Percentiles rank a stretch among this genome's conserved stretches.
Evolutionary conservation across 306 rosid species (phyloP).

Genomic region (Chamaecrista fasciculata): DNA sequence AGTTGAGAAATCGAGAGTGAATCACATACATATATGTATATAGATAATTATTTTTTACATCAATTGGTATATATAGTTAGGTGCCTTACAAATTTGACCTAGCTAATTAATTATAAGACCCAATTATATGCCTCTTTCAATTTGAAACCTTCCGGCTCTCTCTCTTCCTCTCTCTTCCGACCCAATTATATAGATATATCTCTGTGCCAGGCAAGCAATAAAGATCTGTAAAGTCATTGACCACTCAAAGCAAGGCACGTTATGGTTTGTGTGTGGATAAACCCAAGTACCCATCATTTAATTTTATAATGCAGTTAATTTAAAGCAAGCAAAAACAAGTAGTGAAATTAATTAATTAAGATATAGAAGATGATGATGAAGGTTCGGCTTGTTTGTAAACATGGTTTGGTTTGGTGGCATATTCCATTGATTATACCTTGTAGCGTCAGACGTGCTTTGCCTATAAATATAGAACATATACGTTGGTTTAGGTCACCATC

Average conservation of each 20-base stretch:
- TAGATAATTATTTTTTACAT: too few species aligned
- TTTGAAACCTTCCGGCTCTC: background rate
- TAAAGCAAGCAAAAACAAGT: background rate
- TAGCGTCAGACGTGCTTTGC: background rate
- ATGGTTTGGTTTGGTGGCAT: slow-evolving; percentile 17
- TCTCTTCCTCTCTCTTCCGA: too few species aligned
- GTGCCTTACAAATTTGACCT: slow-evolving; percentile 24
- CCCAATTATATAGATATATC: too few species aligned
- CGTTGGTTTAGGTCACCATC: background rate
- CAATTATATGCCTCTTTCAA: background rate
- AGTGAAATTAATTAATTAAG: background rate
- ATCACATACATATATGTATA: too few species aligned
- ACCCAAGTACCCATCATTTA: background rate
- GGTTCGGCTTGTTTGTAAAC: background rate
- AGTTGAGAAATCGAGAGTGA: too few species aligned
- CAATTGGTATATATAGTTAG: too few species aligned
- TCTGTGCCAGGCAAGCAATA: background rate
- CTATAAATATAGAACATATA: slow-evolving; percentile 22
- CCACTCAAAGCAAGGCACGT: background rate
- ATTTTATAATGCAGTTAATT: background rate
- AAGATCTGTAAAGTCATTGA: background rate
- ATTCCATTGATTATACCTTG: slow-evolving; percentile 29
- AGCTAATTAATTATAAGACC: background rate
- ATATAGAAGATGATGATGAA: background rate
- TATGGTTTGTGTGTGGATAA: background rate